Conservation (phyloP, 805 yeast species). For the Jamesozyma hellenica region DNA sequence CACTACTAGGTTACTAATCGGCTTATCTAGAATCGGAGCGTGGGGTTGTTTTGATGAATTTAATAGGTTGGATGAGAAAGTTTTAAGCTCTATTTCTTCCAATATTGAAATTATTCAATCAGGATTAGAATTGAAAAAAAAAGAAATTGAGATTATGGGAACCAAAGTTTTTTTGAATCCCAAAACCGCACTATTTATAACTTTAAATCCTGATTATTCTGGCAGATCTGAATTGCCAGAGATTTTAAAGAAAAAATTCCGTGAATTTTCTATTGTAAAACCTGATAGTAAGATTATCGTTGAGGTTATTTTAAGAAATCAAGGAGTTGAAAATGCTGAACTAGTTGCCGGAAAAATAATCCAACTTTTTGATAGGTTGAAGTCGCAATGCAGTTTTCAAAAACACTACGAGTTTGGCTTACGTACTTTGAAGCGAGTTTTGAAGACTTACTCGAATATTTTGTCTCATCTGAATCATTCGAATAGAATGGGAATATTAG, state of each 20-base stretch:
- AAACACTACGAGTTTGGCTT: slow-evolving; percentile 86
- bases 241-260: slow-evolving; percentile 67
- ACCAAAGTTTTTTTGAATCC: slow-evolving; percentile 32
- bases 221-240: slow-evolving; percentile 83
- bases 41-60: slow-evolving; percentile 98
- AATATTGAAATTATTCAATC: slow-evolving; percentile 63
- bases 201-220: slow-evolving; percentile 82
- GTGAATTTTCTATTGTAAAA: slow-evolving; percentile 59
- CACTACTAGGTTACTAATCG: slow-evolving; percentile 65
- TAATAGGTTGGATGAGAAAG: slow-evolving; percentile 61
- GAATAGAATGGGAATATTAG: background rate
- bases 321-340: slow-evolving; percentile 50
- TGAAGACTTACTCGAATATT: slow-evolving; percentile 45
- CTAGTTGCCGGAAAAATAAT: slow-evolving; percentile 41
- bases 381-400: slow-evolving; percentile 38
- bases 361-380: slow-evolving; percentile 42
- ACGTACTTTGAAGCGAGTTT: slow-evolving; percentile 62
- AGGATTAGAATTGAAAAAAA: slow-evolving; percentile 31
- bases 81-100: slow-evolving; percentile 76
- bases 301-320: slow-evolving; percentile 59
- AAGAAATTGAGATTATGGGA: slow-evolving; percentile 35
- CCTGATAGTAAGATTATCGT: slow-evolving; percentile 67
- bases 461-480: background rate
- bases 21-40: slow-evolving; percentile 73
- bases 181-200: slow-evolving; percentile 68